Base-by-base conservation (phyloP, 352 stramenopile species). In the Phytophthora sp. region DNA sequence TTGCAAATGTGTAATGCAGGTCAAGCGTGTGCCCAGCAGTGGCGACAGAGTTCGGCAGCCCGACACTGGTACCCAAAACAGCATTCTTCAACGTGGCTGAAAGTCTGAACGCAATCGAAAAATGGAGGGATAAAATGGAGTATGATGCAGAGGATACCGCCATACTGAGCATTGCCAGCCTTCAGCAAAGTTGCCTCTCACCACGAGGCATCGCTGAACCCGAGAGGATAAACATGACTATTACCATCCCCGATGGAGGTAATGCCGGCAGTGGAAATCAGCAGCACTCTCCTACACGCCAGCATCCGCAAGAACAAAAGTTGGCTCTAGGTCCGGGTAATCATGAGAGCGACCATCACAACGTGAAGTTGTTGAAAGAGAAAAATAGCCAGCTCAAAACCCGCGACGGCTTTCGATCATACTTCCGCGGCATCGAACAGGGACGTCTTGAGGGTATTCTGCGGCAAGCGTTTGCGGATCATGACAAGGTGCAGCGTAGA, bases 71-170 rank as follows among this genome's bases (percentile, higher is more conserved):
- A 31, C 69, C 61, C 10, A 69, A 72, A 55, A 62, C 58, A 50
- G 30, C 66, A 9, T 89, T 91, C 43, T 91, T 93, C 64, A 88
- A 93, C 60, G 80, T 93, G 13, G 72, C 70, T 0, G 74, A 87
- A 53, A 92, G 84, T 53, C 57, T 92, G 28, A 72, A 89, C 34
- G 84, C 82, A 15, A 90, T 92, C 56, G 78, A 89, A 48, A 77
- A 79, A 30, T 93, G 84, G 82, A 69, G 79, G n/a, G 81, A 92
- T 43, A 66, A 87, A 46, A 82, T 87, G 74, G 77, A 88, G 28
- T 69, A 79, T 21, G 48, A 76, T 49, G 60, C 70, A 3, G 63
- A 70, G 31, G 54, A 74, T 34, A 63, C 38, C 5, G 45, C 30
- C 5, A 45, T 68, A 23, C 38, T 72, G 15, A 72, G 41, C 27